Evolutionary conservation across 2,329 filamentous ascomycete species (phyloP).

Genomic region (Calonectria crousiana): DNA sequence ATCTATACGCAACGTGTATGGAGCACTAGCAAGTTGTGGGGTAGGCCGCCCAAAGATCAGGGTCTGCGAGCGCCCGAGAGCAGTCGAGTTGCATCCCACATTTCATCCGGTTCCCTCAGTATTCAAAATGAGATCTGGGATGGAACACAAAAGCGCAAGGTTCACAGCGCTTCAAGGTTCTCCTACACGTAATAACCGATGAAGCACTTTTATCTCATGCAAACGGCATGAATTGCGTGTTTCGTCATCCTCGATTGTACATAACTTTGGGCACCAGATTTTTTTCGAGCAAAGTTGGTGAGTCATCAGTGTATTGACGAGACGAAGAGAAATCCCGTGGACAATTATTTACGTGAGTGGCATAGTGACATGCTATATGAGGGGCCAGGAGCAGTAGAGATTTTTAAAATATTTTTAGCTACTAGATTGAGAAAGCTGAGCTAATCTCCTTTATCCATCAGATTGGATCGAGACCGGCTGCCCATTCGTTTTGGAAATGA

Average conservation of each 20-base stretch:
- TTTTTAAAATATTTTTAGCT: not conserved
- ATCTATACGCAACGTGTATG: not conserved
- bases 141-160: not conserved
- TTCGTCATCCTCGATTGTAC: not conserved
- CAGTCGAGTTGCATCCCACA: not conserved
- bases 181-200: not conserved
- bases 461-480: not conserved
- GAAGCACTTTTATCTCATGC: not conserved
- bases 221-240: not conserved
- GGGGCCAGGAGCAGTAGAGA: not conserved
- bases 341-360: not conserved
- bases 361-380: not conserved
- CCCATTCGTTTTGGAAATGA: not conserved
- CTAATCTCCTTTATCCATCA: not conserved
- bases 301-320: not conserved
- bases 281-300: not conserved
- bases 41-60: not conserved
- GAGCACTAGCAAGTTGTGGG: not conserved
- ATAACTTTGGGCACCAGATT: not conserved
- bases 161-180: not conserved
- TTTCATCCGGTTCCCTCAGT: not conserved
- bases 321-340: not conserved
- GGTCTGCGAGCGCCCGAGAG: not conserved
- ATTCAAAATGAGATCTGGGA: not conserved
- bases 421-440: not conserved